Percentiles rank a stretch among this genome's conserved stretches.
Evolutionary conservation across 176 grass and related monocot species (phyloP).

Genomic region (Eleusine indica): DNA sequence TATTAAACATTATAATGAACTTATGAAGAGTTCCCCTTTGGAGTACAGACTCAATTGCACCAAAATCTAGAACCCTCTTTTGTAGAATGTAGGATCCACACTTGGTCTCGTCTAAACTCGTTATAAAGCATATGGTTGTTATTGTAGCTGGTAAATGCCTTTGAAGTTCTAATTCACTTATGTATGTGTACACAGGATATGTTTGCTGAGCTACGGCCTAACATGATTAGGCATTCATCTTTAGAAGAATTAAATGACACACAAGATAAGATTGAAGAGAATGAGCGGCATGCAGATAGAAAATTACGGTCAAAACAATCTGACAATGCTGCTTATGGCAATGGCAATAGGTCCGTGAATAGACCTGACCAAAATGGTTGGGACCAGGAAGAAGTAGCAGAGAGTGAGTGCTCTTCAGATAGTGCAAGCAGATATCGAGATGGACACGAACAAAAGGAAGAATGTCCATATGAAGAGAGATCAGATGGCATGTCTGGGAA

Average conservation of each 20-base stretch:
- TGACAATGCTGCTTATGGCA: slow-evolving; percentile 38
- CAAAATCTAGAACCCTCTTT: not conserved
- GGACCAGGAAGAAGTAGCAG: slow-evolving; percentile 45
- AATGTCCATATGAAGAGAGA: slow-evolving; percentile 52
- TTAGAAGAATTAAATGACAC: slow-evolving; percentile 66
- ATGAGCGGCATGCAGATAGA: slow-evolving; percentile 35
- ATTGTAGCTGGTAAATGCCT: not conserved
- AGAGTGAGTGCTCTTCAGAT: slow-evolving; percentile 68
- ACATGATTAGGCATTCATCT: slow-evolving; percentile 71
- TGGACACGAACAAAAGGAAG: slow-evolving; percentile 56
- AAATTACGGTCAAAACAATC: slow-evolving; percentile 35
- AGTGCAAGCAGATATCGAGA: slow-evolving; percentile 24
- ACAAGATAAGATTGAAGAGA: slow-evolving; percentile 71
- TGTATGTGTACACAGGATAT: slow-evolving; percentile 56
- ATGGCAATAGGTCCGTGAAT: slow-evolving; percentile 42
- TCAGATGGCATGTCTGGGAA: slow-evolving; percentile 49
- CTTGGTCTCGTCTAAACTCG: not conserved
- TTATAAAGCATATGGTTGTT: not conserved
- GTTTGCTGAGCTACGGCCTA: slow-evolving; percentile 69
- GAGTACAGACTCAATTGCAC: not conserved
- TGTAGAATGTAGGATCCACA: not conserved
- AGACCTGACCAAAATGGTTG: slow-evolving; percentile 46
- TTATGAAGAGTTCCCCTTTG: not conserved
- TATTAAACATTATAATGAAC: not conserved
- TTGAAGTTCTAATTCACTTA: slow-evolving; percentile 15